phyloP scores from a whole-genome alignment of 768 basidiomycete genomes.

The Serpula lacrymans region DNA sequence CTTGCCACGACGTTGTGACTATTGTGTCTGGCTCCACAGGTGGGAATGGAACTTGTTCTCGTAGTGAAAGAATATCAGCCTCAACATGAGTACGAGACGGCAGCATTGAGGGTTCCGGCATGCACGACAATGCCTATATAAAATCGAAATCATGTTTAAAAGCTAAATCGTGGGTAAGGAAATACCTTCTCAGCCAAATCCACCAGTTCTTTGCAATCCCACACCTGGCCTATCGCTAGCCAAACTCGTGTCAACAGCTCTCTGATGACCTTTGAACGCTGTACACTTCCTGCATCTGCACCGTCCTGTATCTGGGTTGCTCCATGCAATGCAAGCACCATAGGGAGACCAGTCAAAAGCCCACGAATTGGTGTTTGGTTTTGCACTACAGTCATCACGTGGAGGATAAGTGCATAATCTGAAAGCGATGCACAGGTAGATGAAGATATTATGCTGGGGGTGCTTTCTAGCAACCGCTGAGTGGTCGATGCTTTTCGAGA shows the following conservation, averaged over 20 bases:
- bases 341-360: conserved; percentile 75
- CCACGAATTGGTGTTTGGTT: conserved; percentile 72
- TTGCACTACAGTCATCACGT: conserved; percentile 65
- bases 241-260: conserved; percentile 65
- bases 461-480: conserved; percentile 47
- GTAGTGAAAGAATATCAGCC: conserved; percentile 42
- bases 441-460: conserved; percentile 39
- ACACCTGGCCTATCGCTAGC: conserved; percentile 64
- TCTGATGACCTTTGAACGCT: conserved; percentile 52
- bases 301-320: conserved; percentile 43
- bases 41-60: conserved; percentile 42
- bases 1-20: conserved; percentile 29
- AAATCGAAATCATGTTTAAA: conserved; percentile 6
- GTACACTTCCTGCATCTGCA: conserved; percentile 34
- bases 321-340: conserved; percentile 73
- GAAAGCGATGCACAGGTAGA: conserved; percentile 57
- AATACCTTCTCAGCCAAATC: conserved; percentile 55
- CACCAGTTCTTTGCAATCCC: conserved; percentile 58
- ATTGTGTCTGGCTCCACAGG: conserved; percentile 18
- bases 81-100: conserved; percentile 32
- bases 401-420: conserved; percentile 72
- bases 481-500: conserved; percentile 56
- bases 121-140: conserved; percentile 42
- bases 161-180: conserved; percentile 1
- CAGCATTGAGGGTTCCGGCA: conserved; percentile 36